A percentile compares a stretch with the other conserved stretches of the same genome.
Evolutionary conservation across 768 basidiomycete genomes (phyloP).

Genomic region (Tulasnella sp.): DNA sequence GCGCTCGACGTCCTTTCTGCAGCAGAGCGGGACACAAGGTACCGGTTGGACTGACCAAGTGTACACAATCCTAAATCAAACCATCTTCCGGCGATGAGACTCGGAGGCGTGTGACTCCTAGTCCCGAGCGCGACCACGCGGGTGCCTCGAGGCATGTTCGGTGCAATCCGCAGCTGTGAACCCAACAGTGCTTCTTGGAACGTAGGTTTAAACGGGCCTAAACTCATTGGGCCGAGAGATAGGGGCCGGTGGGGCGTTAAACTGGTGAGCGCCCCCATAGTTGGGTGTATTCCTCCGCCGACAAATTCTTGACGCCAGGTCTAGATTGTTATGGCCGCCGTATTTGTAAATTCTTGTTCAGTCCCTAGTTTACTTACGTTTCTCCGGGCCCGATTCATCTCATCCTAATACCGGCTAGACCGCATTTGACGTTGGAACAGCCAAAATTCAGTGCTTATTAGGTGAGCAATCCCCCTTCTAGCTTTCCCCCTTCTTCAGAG

Average conservation of each 20-base stretch:
- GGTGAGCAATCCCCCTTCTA: neutral
- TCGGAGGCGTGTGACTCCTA: neutral
- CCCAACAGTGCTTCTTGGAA: neutral
- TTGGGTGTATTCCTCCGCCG: neutral
- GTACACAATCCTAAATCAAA: neutral
- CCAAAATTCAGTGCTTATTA: neutral
- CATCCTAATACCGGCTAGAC: neutral
- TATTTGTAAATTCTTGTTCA: too few relatives aligned
- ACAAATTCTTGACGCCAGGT: too few relatives aligned
- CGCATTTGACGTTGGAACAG: neutral
- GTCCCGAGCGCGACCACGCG: neutral
- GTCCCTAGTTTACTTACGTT: too few relatives aligned
- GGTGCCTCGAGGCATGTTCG: neutral
- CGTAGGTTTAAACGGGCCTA: neutral
- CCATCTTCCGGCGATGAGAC: neutral
- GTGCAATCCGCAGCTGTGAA: neutral
- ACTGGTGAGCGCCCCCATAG: too few relatives aligned
- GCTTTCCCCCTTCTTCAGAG: neutral
- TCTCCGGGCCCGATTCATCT: neutral
- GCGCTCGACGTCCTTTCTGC: too few relatives aligned
- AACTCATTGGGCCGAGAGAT: neutral
- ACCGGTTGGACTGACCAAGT: neutral
- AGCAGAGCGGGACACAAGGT: neutral
- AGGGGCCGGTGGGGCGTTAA: neutral
- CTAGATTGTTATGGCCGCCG: too few relatives aligned